phyloP scores from a whole-genome alignment of 768 basidiomycete species.

The Podaxis sp. region DNA sequence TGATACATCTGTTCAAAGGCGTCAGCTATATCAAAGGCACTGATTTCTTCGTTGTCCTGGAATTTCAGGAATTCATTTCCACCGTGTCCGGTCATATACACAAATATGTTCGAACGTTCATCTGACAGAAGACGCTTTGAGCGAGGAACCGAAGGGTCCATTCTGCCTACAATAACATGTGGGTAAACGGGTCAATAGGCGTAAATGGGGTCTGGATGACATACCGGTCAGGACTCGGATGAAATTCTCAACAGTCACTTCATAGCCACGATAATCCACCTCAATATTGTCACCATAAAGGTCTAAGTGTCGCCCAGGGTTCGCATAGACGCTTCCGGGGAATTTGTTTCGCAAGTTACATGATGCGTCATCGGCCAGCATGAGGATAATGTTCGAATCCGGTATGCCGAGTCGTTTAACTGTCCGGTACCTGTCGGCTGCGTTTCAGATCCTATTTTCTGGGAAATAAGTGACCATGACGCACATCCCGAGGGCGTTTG shows the following conservation, averaged over 20 bases:
- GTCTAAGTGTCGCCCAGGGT: constrained; percentile 75
- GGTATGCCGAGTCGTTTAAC: constrained; percentile 98
- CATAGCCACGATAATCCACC: constrained; percentile 97
- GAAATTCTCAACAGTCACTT: constrained; percentile 97
- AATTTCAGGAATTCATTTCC: constrained; percentile 99
- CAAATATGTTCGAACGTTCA: constrained; percentile 87
- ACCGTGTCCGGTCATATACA: constrained; percentile 98
- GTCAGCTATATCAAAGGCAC: constrained; percentile 95
- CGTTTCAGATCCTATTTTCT: not conserved
- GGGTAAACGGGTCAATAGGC: not conserved
- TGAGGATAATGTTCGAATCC: constrained; percentile 97
- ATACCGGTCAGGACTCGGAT: constrained; percentile 86
- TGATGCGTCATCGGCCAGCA: constrained; percentile 95
- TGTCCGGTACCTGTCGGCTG: constrained; percentile 78
- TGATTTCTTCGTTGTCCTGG: constrained; percentile 98
- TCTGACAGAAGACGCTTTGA: constrained; percentile 92
- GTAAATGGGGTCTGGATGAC: constrained; percentile 16
- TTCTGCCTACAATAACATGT: constrained; percentile 53
- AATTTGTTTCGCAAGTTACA: constrained; percentile 93
- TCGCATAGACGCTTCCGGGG: constrained; percentile 91
- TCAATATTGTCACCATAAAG: constrained; percentile 96
- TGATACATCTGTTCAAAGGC: constrained; percentile 99
- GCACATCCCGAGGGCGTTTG: constrained; percentile 95
- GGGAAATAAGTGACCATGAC: constrained; percentile 14
- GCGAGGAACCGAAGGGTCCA: constrained; percentile 79